Evolutionary conservation across 345 rosid genomes (phyloP).

Genomic region (Gossypium longicalyx): DNA sequence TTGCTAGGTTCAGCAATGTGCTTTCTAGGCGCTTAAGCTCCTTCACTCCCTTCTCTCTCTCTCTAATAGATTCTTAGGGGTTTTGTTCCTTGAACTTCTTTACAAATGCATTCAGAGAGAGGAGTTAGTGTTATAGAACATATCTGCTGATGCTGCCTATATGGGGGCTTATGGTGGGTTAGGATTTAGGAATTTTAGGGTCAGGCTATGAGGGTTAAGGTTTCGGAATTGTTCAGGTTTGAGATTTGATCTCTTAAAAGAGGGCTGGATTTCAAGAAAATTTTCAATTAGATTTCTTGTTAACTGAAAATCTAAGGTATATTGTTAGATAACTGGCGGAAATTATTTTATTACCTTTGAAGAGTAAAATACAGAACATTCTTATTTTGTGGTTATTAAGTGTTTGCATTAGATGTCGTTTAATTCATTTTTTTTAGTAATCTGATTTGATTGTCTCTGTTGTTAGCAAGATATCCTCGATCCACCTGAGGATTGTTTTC

Average conservation of each 20-base stretch:
- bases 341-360: neutral
- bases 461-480: constrained; percentile 80
- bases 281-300: neutral
- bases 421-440: neutral
- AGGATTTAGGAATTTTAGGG: neutral
- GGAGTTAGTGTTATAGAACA: neutral
- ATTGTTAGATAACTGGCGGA: neutral
- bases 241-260: neutral
- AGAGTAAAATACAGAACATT: neutral
- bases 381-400: neutral
- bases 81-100: neutral
- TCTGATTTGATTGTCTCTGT: constrained; percentile 12
- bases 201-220: neutral
- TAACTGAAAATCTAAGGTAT: neutral
- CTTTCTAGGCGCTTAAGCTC: neutral
- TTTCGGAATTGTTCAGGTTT: neutral
- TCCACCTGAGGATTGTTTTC: constrained; percentile 97
- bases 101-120: neutral
- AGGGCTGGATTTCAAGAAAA: neutral
- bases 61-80: neutral
- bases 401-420: neutral
- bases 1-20: neutral
- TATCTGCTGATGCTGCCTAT: neutral
- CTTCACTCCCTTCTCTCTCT: neutral
- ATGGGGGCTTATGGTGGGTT: neutral